Conservation (phyloP, 2,329 filamentous ascomycete species). For the Penicillium sp. region DNA sequence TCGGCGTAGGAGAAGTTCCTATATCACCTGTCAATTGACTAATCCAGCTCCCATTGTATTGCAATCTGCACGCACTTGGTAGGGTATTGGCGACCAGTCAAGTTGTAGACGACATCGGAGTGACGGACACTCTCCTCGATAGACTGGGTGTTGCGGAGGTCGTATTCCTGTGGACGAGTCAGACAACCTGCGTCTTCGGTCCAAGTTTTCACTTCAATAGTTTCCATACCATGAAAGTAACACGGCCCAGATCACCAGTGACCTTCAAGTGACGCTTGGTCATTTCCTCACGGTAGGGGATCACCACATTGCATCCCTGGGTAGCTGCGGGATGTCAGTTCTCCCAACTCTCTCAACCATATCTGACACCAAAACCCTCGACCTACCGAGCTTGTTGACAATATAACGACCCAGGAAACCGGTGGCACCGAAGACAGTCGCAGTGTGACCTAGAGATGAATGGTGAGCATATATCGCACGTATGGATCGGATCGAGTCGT, state of each 20-base stretch:
- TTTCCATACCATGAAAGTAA: conserved; percentile 75
- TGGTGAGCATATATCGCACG: conserved; percentile 36
- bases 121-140: conserved; percentile 97
- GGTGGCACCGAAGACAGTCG: conserved; percentile 96
- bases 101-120: conserved; percentile 96
- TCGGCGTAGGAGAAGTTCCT: conserved; percentile 94
- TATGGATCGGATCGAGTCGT: conserved; percentile 27
- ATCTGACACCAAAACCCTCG: neutral
- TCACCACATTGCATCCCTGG: conserved; percentile 89
- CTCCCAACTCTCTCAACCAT: conserved; percentile 12
- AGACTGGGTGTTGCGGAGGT: conserved; percentile 90
- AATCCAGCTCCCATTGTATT: neutral
- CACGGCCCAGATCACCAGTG: conserved; percentile 87
- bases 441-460: conserved; percentile 76
- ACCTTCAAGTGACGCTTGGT: conserved; percentile 95
- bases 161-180: conserved; percentile 73
- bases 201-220: neutral
- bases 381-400: conserved; percentile 85
- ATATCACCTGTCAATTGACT: conserved; percentile 40
- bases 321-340: conserved; percentile 65
- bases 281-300: conserved; percentile 98
- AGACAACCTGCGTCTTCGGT: conserved; percentile 5
- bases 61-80: conserved; percentile 73
- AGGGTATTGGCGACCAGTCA: conserved; percentile 91
- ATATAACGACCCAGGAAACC: conserved; percentile 96